Conservation (phyloP, 768 basidiomycete genomes). For the Trichaptum fuscoviolaceum region DNA sequence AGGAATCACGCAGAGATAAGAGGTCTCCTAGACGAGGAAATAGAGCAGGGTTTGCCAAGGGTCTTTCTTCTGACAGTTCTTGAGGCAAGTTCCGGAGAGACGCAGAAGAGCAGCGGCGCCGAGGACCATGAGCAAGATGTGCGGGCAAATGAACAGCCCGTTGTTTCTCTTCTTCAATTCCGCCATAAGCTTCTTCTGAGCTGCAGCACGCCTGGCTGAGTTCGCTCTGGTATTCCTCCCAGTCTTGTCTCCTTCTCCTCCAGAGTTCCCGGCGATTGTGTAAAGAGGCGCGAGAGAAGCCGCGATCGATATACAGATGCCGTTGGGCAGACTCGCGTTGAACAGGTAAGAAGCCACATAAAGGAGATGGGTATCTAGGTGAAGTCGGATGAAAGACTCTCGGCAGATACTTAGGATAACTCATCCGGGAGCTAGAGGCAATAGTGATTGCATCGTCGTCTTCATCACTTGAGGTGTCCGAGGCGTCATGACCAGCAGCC, state of each 20-base stretch:
- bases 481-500: not conserved
- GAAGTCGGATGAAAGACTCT: not conserved
- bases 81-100: not conserved
- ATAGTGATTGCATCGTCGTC: not conserved
- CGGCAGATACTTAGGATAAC: not conserved
- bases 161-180: constrained; percentile 1
- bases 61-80: not conserved
- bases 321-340: not conserved
- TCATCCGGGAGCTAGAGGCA: not conserved
- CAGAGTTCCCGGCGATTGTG: not conserved
- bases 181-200: constrained; percentile 1
- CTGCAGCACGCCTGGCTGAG: not conserved
- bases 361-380: not conserved
- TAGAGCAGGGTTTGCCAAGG: not conserved
- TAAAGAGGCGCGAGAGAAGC: not conserved
- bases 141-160: not conserved
- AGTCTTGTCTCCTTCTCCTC: not conserved
- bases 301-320: not conserved
- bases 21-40: constrained; percentile 3
- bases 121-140: not conserved
- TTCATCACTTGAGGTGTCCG: not conserved
- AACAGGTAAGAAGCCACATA: not conserved
- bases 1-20: constrained; percentile 1
- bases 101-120: not conserved
- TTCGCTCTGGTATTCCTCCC: not conserved